Evolutionary conservation across 352 stramenopile species (phyloP), one percentile per base, ranked within the genome.

Genomic region (Phytophthora meadii): DNA sequence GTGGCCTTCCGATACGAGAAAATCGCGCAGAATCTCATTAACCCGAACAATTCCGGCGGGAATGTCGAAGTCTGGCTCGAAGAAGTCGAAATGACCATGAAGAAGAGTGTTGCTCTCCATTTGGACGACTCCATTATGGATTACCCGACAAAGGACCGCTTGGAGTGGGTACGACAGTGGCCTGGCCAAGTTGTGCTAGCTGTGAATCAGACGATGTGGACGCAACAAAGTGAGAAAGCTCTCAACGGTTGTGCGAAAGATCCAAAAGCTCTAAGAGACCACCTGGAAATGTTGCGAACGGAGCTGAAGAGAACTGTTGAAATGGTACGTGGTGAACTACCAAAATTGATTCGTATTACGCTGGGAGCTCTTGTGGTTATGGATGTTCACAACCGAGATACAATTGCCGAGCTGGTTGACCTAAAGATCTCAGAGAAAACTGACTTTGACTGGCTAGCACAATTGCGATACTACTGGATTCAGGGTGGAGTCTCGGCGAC

Each of bases 351-450:
- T 60, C 82, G 94, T 1, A 97, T 94, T 48, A 95, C 94, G 1
- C 72, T 98, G 4, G 90, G 90, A 24, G 90, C 95, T 4, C 77
- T 98, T 22, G 90, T 98, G 1, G 94, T 98, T 9, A 97, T 98
- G 87, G 94, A 98, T 61, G 94, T 98, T 6, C 95, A 98, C 82
- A 98, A 98, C 41, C 87, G 94, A 11, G 93, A 98, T 62, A 97
- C 90, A 52, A 97, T 98, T 49, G 88, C 90, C 5, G 93, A 98
- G 61, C 69, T 98, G 25, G 81, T 94, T 42, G 75, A 93, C 2
- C 68, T 96, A 34, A 77, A 93, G 25, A 83, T 95, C 27, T 81
- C 76, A 4, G 76, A 90, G 61, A 88, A 87, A 50, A 87, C 65
- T 6, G 94, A 98, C 65, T 98, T 98, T 69, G 94, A 98, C 70